phyloP scores from a whole-genome alignment of 169 alveolate genomes.

The Miamiensis avidus region DNA sequence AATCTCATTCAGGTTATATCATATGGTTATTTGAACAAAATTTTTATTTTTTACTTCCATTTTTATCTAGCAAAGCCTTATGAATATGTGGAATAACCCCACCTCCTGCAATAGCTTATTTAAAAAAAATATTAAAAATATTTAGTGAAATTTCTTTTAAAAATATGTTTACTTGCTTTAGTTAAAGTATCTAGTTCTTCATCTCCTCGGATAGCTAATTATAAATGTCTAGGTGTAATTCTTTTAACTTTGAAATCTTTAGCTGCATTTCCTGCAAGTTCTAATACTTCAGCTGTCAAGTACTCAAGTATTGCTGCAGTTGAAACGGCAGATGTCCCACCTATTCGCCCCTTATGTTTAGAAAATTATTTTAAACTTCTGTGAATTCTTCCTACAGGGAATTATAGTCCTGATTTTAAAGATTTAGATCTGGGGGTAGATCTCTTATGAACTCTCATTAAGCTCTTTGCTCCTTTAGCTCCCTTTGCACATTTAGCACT shows the following conservation, averaged over 20 bases:
- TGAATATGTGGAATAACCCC: constrained; percentile 99
- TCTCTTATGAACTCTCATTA: too few species aligned
- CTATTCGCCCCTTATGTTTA: constrained; percentile 38
- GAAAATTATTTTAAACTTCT: constrained; percentile 30
- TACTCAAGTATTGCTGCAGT: constrained; percentile 44
- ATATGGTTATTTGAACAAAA: too few species aligned
- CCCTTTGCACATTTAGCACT: too few species aligned
- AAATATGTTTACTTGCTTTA: too few species aligned
- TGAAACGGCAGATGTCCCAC: constrained; percentile 45
- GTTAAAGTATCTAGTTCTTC: constrained; percentile 97
- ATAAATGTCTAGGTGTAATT: constrained; percentile 96
- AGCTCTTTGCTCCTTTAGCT: too few species aligned
- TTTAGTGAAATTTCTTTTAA: too few species aligned
- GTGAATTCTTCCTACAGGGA: constrained; percentile 47
- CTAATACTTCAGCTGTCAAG: constrained; percentile 50
- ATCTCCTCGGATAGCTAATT: constrained; percentile 97
- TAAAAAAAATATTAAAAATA: too few species aligned
- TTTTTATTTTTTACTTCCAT: too few species aligned
- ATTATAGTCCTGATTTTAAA: constrained; percentile 96
- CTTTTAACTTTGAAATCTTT: constrained; percentile 91
- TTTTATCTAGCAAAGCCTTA: too few species aligned
- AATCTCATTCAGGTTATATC: too few species aligned
- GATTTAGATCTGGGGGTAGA: constrained; percentile 97
- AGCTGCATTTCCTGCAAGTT: constrained; percentile 49
- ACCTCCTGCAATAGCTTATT: constrained; percentile 99